Evolutionary conservation across 441 rosid species (phyloP), one percentile per base, ranked within the genome.

Genomic region (Gossypium schwendimanii): DNA sequence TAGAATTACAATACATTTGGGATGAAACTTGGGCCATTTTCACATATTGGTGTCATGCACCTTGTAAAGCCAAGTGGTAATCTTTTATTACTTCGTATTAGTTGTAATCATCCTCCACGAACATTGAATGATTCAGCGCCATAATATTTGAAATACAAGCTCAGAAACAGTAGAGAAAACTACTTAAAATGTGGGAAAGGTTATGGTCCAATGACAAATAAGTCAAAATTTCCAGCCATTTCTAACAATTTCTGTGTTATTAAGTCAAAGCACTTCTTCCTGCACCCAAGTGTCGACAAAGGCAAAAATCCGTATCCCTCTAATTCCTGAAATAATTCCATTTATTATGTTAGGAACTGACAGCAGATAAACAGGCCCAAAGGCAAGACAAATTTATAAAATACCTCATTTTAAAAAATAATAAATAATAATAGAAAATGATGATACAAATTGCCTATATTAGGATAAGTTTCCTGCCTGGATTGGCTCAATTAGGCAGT

Each of bases 401-500:
- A 63, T 24, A 12, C 54, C 14, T 6, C 33, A 67, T 6, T 24
- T 12, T 9, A 65, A 15, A 9, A 7, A 21, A 64, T 0, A 54
- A 18, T 6, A 6, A 36, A 36, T 36, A 36, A 36, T 36, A 36
- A 36, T 36, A 36, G 10, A 20, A 23, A 14, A 28, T 26, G 2
- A 66, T 3, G 5, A 49, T 9, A 24, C 45, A 67, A 49, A n/a
- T 49, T 0, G 59, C 15, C 24, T 49, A 72, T 26, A 72, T 61
- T 44, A 53, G 28, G 31, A 41, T 9, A 75, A 33, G 33, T 69
- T 39, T 59, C 28, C 18, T 44, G 10, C 71, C 62, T 31, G 54
- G 45, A 69, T 72, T 65, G 39, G 63, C 17, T 31, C 60, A 23
- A 68, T 76, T 78, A 87, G 33, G 88, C 88, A 52, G 83, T 53